Evolutionary conservation across 73 alveolate genomes (phyloP).

Genomic region (Paramecium primaurelia): DNA sequence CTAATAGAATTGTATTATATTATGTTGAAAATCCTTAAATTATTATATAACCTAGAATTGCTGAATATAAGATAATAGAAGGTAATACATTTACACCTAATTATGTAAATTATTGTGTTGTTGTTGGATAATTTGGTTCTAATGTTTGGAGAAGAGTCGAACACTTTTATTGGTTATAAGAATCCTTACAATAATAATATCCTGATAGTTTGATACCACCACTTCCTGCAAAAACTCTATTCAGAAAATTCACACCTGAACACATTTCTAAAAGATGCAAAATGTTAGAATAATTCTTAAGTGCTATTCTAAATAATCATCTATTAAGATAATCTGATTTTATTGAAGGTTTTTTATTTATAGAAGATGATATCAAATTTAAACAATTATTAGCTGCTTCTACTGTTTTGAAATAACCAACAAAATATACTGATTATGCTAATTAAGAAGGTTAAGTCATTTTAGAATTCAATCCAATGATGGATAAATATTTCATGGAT

Average conservation of each 20-base stretch:
- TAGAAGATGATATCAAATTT: constrained; percentile 3
- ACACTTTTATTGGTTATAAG: constrained; percentile 20
- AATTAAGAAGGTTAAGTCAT: neutral
- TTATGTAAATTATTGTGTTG: neutral
- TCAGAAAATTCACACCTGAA: neutral
- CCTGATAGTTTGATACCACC: constrained; percentile 46
- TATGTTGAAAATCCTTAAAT: neutral
- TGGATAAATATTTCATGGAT: constrained; percentile 10
- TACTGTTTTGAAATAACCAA: neutral
- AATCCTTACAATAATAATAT: neutral
- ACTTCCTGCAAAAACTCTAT: constrained; percentile 7
- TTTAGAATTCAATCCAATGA: neutral
- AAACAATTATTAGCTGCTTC: neutral
- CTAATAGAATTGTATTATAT: neutral
- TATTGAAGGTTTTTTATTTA: constrained; percentile 10
- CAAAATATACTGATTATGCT: neutral
- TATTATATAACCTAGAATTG: neutral
- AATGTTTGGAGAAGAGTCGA: constrained; percentile 43
- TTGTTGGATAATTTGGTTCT: neutral
- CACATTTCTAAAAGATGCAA: constrained; percentile 28
- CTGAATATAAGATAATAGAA: constrained; percentile 7
- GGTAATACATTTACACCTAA: constrained; percentile 1
- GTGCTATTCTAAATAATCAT: constrained; percentile 25
- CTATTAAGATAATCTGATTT: neutral
- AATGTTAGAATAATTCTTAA: constrained; percentile 25